Evolutionary conservation across 2,329 filamentous ascomycete species (phyloP).

Genomic region (Aureobasidium sp.): DNA sequence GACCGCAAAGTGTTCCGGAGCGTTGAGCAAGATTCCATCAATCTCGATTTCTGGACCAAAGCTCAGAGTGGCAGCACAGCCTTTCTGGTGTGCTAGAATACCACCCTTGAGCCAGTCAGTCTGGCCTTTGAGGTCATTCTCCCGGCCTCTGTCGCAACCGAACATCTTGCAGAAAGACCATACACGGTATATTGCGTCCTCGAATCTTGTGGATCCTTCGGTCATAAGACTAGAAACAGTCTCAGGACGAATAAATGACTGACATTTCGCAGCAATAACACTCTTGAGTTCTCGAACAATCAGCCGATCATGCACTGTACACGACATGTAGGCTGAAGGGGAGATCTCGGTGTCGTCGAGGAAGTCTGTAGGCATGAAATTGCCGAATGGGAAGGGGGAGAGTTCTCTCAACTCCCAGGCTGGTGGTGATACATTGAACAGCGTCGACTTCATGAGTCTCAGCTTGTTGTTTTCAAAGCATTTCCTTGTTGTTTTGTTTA

Average conservation of each 20-base stretch:
- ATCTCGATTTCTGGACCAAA: conserved; percentile 41
- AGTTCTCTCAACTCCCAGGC: conserved; percentile 55
- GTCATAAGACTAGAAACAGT: conserved; percentile 47
- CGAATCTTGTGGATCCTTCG: conserved; percentile 41
- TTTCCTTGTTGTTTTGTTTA: conserved; percentile 49
- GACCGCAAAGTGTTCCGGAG: conserved; percentile 49
- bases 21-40: conserved; percentile 46
- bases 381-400: conserved; percentile 35
- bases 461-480: conserved; percentile 52
- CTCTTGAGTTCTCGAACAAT: conserved; percentile 48
- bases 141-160: conserved; percentile 48
- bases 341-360: conserved; percentile 43
- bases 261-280: conserved; percentile 48
- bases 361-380: conserved; percentile 19
- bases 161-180: conserved; percentile 60
- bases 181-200: conserved; percentile 56
- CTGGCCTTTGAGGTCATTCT: conserved; percentile 52
- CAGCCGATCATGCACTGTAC: conserved; percentile 45
- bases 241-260: conserved; percentile 48
- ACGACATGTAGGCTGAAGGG: conserved; percentile 43
- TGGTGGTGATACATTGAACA: conserved; percentile 47
- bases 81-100: conserved; percentile 40
- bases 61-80: conserved; percentile 38
- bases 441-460: conserved; percentile 42
- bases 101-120: conserved; percentile 57